A percentile compares a stretch with the other conserved stretches of the same genome.
phyloP scores from a whole-genome alignment of 1,139 yeast genomes.

The Suhomyces panamericanus region DNA sequence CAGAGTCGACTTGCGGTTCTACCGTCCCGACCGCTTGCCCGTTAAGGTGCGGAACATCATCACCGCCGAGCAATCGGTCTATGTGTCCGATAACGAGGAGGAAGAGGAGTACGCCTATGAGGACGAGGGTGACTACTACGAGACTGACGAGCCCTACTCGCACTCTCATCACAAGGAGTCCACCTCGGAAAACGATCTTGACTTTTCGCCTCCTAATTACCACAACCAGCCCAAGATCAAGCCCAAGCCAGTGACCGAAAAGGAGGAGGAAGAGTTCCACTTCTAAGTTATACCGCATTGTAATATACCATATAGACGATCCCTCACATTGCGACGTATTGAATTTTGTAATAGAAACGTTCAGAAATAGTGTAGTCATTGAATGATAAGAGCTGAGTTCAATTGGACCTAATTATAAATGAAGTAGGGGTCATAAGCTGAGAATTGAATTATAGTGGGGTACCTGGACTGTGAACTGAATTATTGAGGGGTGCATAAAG shows the following conservation, averaged over 20 bases:
- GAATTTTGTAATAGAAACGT: neutral
- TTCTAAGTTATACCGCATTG: conserved; percentile 11
- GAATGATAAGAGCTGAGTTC: too few relatives aligned
- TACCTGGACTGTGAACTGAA: too few relatives aligned
- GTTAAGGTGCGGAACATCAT: conserved; percentile 37
- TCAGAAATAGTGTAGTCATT: too few relatives aligned
- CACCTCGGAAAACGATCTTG: conserved; percentile 12
- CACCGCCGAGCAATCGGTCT: conserved; percentile 40
- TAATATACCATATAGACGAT: neutral
- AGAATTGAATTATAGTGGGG: too few relatives aligned
- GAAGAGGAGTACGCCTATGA: conserved; percentile 12
- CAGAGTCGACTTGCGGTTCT: conserved; percentile 48
- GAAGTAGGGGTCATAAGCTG: too few relatives aligned
- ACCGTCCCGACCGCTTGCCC: conserved; percentile 47
- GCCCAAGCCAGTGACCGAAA: neutral
- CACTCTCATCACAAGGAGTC: conserved; percentile 5
- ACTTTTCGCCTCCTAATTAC: conserved; percentile 10
- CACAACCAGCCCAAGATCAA: neutral
- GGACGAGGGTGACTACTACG: conserved; percentile 11
- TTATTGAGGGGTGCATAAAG: too few relatives aligned
- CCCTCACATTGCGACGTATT: neutral
- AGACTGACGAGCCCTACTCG: conserved; percentile 4
- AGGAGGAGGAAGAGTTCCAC: conserved; percentile 20
- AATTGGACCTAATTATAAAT: too few relatives aligned
- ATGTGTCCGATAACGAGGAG: conserved; percentile 23